These are phyloP conservation scores for Lactarius sp. DNA, from an alignment of 768 basidiomycete genomes.

Conservation along the genomic window DNA sequence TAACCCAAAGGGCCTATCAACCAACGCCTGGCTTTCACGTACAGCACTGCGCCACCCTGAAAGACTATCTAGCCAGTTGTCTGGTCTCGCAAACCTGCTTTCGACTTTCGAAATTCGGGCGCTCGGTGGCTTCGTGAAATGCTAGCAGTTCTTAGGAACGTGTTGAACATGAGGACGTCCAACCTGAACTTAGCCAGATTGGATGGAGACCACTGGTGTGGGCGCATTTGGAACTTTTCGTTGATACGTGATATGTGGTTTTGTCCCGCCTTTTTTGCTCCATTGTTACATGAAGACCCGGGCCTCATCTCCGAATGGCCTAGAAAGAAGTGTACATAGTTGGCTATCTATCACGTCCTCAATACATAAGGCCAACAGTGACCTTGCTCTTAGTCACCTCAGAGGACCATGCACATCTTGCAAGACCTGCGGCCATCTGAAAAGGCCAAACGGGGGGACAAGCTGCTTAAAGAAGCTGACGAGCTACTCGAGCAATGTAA, in stretches of 20 bases:
- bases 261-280: background rate
- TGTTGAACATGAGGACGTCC: background rate
- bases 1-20: too few species aligned
- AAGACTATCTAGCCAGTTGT: background rate
- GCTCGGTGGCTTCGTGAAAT: background rate
- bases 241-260: background rate
- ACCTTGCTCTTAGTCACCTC: background rate
- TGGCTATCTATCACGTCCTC: background rate
- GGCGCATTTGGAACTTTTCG: background rate
- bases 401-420: background rate
- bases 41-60: background rate
- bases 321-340: background rate
- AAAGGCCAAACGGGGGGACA: background rate
- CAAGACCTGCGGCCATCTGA: conserved; percentile 2
- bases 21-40: background rate
- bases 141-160: background rate
- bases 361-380: background rate
- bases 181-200: background rate
- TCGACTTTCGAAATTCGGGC: background rate
- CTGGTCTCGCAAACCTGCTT: too few species aligned
- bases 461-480: background rate
- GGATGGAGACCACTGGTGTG: background rate
- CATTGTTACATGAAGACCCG: background rate
- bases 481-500: background rate
- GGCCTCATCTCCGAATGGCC: background rate